Evolutionary conservation across 2,329 filamentous ascomycete genomes (phyloP), one percentile per base, ranked within the genome.

Genomic region (Gaeumannomyces sp.): DNA sequence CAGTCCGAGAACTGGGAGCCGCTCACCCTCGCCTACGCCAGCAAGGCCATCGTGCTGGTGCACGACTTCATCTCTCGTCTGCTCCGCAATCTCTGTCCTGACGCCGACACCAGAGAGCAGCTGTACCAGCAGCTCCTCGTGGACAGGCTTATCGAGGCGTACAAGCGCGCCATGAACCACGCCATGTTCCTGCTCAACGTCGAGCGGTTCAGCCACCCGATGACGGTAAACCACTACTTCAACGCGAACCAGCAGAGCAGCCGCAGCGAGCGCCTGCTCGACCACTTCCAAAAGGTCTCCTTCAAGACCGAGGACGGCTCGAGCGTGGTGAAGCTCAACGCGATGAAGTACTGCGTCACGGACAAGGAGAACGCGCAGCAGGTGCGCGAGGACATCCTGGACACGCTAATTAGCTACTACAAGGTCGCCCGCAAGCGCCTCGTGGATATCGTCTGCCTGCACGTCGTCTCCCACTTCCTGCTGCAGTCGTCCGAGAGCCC

Each of bases 361-460:
- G 64, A 68, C 64, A 71, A 68, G 61, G 59, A 56, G 22, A 72
- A 71, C 60, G 63, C 56, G 1, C 64, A 71, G 22, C 67, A 70
- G 16, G 60, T 66, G 1, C 67, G 66, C 60, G 76, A 83, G 45
- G 80, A 86, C 13, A 81, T 90, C 5, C 84, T 89, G 64, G 83
- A 90, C 66, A 82, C 84, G 1, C 76, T 91, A 0, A 72, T 78
- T 33, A 78, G 81, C 1, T 91, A 88, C 72, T 90, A 91, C 75
- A 80, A 84, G 31, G 82, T 89, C 1, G 79, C 86, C 0, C 78
- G 77, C 16, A 83, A 84, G 69, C 81, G 86, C 0, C 89, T 91
- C 65, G 80, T 89, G 1, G 88, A 91, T 68, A 81, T 78, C 3
- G 73, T 92, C 1, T 86, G 79, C 38, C 80, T 81, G 68, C 80